phyloP scores from a whole-genome alignment of 192 early-diverging fungal species.

The Coemansia pectinata region DNA sequence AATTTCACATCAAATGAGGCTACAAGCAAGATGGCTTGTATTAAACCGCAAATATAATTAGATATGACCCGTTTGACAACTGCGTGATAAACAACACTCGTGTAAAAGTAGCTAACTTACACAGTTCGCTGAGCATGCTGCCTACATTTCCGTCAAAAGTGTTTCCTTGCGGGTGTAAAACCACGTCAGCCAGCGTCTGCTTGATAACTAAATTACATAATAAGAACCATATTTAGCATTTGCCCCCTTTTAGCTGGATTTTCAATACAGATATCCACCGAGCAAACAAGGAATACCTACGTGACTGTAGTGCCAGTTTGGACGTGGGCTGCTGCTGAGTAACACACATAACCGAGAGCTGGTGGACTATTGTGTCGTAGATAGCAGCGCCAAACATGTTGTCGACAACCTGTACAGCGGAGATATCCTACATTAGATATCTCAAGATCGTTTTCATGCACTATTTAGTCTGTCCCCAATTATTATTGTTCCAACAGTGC shows the following conservation, averaged over 20 bases:
- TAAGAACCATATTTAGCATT: background rate
- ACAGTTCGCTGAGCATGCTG: constrained; percentile 1
- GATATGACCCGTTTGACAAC: background rate
- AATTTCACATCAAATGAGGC: background rate
- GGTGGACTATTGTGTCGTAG: constrained; percentile 16
- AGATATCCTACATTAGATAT: constrained; percentile 16
- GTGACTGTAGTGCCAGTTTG: background rate
- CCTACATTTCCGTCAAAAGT: background rate
- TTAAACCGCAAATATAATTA: background rate
- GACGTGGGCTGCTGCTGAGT: constrained; percentile 4
- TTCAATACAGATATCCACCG: background rate
- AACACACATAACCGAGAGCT: constrained; percentile 8
- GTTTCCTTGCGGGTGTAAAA: constrained; percentile 14
- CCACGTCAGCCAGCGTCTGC: constrained; percentile 7
- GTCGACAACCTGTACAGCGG: constrained; percentile 12
- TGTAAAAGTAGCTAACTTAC: constrained; percentile 6
- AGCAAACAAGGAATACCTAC: background rate
- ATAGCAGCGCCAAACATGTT: constrained; percentile 29
- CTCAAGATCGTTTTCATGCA: background rate
- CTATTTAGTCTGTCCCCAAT: background rate
- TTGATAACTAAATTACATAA: constrained; percentile 22
- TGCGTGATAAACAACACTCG: background rate
- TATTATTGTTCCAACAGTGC: too few relatives aligned
- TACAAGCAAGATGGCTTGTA: background rate
- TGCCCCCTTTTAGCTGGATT: too few relatives aligned